phyloP scores from a whole-genome alignment of 805 yeast species.

The Kluyveromyces dobzhanskii region DNA sequence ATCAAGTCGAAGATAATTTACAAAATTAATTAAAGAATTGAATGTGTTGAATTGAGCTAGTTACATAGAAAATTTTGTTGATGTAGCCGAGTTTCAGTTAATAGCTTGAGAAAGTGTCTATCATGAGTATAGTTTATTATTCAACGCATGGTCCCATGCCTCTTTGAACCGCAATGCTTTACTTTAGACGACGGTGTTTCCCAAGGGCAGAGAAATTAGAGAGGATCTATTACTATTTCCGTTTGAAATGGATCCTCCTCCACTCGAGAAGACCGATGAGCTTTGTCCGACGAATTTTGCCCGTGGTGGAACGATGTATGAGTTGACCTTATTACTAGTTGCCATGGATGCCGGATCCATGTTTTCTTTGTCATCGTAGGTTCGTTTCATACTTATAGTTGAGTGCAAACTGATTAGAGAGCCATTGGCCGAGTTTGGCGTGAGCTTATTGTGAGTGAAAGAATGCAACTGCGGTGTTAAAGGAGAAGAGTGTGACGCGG shows the following conservation, averaged over 20 bases:
- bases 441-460: constrained; percentile 18
- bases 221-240: constrained; percentile 20
- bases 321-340: constrained; percentile 1
- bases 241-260: constrained; percentile 15
- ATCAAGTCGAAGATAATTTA: no score
- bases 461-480: constrained; percentile 27
- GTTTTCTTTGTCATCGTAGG: constrained; percentile 21
- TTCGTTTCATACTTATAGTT: constrained; percentile 12
- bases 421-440: constrained; percentile 21
- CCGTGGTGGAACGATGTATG: constrained; percentile 21
- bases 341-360: constrained; percentile 12
- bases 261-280: constrained; percentile 23
- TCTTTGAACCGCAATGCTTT: no score
- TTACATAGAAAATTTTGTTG: no score
- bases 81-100: no score
- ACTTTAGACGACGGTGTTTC: constrained; percentile 5
- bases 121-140: no score
- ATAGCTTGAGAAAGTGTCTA: no score
- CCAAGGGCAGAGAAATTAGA: constrained; percentile 16
- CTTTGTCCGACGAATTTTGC: constrained; percentile 20
- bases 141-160: no score
- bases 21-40: no score
- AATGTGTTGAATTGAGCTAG: no score
- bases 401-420: constrained; percentile 25
- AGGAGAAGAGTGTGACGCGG: constrained; percentile 22